Conservation (phyloP, 2,329 filamentous ascomycete species). For the Trichoderma sp. region DNA sequence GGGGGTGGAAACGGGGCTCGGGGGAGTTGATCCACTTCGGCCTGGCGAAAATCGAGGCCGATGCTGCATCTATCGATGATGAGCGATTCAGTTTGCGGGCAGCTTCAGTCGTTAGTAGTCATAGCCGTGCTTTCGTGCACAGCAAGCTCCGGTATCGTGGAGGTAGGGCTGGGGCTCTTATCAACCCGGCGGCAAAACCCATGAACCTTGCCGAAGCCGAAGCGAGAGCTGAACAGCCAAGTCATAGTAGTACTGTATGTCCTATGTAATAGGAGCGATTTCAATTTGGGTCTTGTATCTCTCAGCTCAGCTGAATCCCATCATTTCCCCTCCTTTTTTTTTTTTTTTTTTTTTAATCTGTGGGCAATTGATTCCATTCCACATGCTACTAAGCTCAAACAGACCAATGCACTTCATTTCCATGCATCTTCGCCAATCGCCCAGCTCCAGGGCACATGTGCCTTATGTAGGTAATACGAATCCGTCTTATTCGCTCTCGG, state of each 20-base stretch:
- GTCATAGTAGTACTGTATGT: neutral
- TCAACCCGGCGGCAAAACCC: neutral
- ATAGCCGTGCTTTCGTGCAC: too few relatives aligned
- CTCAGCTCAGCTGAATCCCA: neutral
- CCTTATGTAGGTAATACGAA: neutral
- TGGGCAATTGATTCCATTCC: neutral
- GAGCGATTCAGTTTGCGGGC: slow-evolving; percentile 13
- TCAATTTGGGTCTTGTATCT: neutral
- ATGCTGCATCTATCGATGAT: neutral
- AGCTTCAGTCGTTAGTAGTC: neutral
- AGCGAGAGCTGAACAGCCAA: slow-evolving; percentile 6
- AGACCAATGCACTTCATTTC: neutral
- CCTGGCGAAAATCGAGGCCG: slow-evolving; percentile 1
- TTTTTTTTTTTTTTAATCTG: neutral
- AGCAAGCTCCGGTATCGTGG: slow-evolving; percentile 7
- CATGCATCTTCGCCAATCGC: neutral
- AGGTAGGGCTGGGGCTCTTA: slow-evolving; percentile 18
- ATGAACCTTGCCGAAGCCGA: neutral
- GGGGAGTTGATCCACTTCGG: slow-evolving; percentile 9
- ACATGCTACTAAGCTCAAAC: neutral
- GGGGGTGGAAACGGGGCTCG: slow-evolving; percentile 17
- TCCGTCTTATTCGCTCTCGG: neutral
- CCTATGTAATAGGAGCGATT: neutral
- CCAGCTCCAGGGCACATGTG: neutral
- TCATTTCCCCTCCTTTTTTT: neutral